phyloP scores from a whole-genome alignment of 352 stramenopile species.

The Pythium scleroteichum region DNA sequence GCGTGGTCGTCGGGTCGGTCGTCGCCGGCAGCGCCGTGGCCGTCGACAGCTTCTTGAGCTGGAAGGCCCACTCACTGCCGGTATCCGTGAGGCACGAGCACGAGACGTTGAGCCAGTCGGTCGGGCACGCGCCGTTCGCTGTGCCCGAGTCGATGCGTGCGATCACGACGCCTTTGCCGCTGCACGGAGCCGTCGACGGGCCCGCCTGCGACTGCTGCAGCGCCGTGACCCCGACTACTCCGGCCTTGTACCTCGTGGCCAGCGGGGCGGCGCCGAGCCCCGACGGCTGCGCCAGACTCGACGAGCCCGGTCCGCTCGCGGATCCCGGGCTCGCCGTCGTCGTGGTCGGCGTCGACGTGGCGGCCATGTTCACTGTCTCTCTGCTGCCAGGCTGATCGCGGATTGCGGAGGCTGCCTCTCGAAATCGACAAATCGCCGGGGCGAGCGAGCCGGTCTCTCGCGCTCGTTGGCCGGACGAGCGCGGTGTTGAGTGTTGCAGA shows the following conservation, averaged over 20 bases:
- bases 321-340: constrained; percentile 45
- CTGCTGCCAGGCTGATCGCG: too few relatives aligned
- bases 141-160: not conserved
- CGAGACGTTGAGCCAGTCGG: not conserved
- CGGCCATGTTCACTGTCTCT: constrained; percentile 41
- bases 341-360: constrained; percentile 56
- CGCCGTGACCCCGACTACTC: not conserved
- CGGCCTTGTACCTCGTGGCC: constrained; percentile 47
- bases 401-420: too few relatives aligned
- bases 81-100: constrained; percentile 4
- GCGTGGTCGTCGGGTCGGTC: too few relatives aligned
- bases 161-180: not conserved
- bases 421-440: too few relatives aligned
- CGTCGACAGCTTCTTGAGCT: not conserved
- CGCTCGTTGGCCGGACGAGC: too few relatives aligned
- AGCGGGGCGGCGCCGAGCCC: constrained; percentile 28
- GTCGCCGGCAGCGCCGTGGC: not conserved
- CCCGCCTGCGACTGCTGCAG: not conserved
- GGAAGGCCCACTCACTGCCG: not conserved
- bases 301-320: constrained; percentile 17
- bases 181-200: not conserved
- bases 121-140: not conserved
- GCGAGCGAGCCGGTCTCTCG: too few relatives aligned
- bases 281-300: too few relatives aligned
- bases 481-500: too few relatives aligned